These are phyloP conservation scores for Conidiobolus incongruus DNA, from an alignment of 371 early-diverging fungal genomes.

Conservation along the genomic window DNA sequence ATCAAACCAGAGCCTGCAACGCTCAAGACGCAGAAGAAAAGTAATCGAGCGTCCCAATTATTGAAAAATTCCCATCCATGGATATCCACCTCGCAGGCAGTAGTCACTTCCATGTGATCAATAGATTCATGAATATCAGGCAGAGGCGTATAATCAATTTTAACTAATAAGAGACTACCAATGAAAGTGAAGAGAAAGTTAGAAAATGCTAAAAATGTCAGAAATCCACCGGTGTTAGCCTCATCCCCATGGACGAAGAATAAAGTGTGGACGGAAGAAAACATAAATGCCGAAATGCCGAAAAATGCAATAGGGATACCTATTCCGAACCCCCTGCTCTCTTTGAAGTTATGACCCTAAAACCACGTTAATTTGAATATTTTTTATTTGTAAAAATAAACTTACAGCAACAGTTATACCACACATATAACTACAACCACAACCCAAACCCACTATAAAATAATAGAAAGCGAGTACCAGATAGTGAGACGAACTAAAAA, in stretches of 20 bases:
- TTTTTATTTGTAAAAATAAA: neutral
- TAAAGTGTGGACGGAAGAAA: conserved; percentile 23
- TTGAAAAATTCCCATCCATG: conserved; percentile 12
- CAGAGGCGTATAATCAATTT: conserved; percentile 5
- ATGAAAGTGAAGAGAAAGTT: conserved; percentile 6
- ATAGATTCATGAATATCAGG: neutral
- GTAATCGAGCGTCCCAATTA: conserved; percentile 8
- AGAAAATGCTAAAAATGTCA: conserved; percentile 12
- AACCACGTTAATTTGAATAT: neutral
- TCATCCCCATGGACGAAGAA: conserved; percentile 11
- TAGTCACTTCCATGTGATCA: conserved; percentile 2
- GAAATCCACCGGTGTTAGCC: conserved; percentile 12
- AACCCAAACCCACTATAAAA: conserved; percentile 1
- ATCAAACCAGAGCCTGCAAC: conserved; percentile 19
- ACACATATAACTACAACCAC: neutral
- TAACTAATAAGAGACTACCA: conserved; percentile 12
- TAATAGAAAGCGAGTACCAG: neutral
- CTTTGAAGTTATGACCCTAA: conserved; percentile 26
- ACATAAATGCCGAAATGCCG: conserved; percentile 42
- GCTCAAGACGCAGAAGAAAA: conserved; percentile 9
- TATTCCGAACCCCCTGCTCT: conserved; percentile 30
- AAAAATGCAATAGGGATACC: conserved; percentile 32
- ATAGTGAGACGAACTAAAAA: neutral
- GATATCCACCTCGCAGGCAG: conserved; percentile 4
- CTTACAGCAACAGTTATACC: neutral